These are phyloP conservation scores for Vitis hybrid DNA, from an alignment of 177 flowering plant genomes.

Conservation along the genomic window DNA sequence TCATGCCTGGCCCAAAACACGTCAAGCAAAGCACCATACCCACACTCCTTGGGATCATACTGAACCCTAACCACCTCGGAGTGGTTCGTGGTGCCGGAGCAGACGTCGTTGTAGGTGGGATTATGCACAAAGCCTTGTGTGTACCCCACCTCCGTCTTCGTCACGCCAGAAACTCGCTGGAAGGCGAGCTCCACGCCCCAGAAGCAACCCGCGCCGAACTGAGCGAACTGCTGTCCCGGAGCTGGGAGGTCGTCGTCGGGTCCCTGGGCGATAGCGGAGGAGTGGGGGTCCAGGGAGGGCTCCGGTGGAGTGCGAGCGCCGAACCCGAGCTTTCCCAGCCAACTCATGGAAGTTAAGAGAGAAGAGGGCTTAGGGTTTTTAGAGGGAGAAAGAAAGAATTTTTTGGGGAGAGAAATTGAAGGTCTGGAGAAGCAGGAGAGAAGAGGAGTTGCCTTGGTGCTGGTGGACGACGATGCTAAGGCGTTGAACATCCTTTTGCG, in stretches of 20 bases:
- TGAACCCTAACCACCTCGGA: conserved; percentile 87
- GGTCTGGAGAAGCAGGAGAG: no score
- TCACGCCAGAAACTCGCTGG: conserved; percentile 81
- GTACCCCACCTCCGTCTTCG: conserved; percentile 88
- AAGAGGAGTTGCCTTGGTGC: no score
- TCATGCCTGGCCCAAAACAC: conserved; percentile 83
- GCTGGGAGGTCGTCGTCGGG: conserved; percentile 83
- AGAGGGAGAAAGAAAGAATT: no score
- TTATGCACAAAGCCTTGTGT: conserved; percentile 65
- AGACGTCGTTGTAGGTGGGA: conserved; percentile 73
- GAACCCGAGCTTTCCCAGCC: conserved; percentile 38
- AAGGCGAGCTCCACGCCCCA: conserved; percentile 93
- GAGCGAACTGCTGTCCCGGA: conserved; percentile 78
- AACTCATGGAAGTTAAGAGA: no score
- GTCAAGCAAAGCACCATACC: conserved; percentile 61
- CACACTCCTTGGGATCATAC: conserved; percentile 78
- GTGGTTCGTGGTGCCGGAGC: conserved; percentile 73
- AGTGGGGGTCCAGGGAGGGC: conserved; percentile 27
- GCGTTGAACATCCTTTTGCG: no score
- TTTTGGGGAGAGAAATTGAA: no score
- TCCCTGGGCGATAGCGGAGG: conserved; percentile 59
- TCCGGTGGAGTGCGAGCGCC: conserved; percentile 32
- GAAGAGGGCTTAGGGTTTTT: no score
- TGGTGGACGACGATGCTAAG: no score
- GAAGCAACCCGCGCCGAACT: conserved; percentile 93